Evolutionary conservation across 2,329 filamentous ascomycete genomes (phyloP).

Genomic region (Colletotrichum sp.): DNA sequence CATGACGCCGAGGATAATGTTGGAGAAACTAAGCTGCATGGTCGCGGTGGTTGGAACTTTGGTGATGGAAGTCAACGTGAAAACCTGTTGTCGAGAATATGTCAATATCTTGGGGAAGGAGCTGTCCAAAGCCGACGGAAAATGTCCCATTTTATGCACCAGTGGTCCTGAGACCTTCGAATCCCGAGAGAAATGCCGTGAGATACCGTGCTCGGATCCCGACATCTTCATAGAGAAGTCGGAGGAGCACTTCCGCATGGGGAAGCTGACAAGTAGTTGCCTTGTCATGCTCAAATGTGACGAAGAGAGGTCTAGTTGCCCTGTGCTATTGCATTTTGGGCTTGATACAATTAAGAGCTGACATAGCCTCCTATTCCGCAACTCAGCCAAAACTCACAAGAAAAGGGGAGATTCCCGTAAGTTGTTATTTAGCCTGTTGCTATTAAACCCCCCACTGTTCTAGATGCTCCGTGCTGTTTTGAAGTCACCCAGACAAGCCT

Average conservation of each 20-base stretch:
- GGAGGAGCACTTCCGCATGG: background rate
- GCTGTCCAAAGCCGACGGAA: accelerated
- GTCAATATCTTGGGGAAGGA: background rate
- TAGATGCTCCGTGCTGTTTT: accelerated
- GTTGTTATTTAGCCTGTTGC: background rate
- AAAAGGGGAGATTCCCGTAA: accelerated
- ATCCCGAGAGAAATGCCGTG: background rate
- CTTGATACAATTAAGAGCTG: accelerated
- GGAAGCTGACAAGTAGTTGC: background rate
- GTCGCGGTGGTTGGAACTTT: accelerated
- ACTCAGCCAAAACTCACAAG: background rate
- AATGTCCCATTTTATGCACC: background rate
- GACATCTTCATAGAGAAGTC: background rate
- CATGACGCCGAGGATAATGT: background rate
- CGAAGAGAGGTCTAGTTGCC: accelerated
- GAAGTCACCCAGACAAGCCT: background rate
- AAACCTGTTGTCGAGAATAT: accelerated
- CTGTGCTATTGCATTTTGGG: background rate
- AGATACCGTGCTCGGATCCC: background rate
- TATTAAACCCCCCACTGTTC: accelerated
- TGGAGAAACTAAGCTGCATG: background rate
- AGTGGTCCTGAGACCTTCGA: accelerated
- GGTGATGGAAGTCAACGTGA: accelerated
- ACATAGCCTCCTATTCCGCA: accelerated
- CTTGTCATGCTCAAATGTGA: accelerated